These are phyloP conservation scores for Cercospora sojina DNA, from an alignment of 2,329 filamentous ascomycete species.

Conservation along the genomic window DNA sequence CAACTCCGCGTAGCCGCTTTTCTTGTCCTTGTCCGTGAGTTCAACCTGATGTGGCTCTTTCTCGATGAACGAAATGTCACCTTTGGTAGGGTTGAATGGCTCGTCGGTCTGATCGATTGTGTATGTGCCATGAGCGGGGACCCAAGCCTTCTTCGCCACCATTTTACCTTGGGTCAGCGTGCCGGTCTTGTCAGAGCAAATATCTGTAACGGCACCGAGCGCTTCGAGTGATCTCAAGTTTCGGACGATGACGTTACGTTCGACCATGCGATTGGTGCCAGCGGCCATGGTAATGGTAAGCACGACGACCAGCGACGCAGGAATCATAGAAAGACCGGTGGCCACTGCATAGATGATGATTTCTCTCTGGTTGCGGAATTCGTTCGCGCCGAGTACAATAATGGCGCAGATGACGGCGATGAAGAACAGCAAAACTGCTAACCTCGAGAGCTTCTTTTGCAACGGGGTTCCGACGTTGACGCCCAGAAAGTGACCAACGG, in stretches of 20 bases:
- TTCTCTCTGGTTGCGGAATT: conserved; percentile 55
- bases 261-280: conserved; percentile 63
- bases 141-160: conserved; percentile 63
- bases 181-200: conserved; percentile 70
- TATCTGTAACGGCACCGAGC: conserved; percentile 63
- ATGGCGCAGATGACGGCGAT: conserved; percentile 70
- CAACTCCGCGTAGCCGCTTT: conserved; percentile 32
- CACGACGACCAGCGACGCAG: conserved; percentile 49
- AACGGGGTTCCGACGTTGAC: conserved; percentile 76
- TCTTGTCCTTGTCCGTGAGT: conserved; percentile 20
- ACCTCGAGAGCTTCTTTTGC: conserved; percentile 80
- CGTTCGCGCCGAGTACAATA: conserved; percentile 65
- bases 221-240: conserved; percentile 65
- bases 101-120: conserved; percentile 58
- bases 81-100: conserved; percentile 60
- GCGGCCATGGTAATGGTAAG: conserved; percentile 50
- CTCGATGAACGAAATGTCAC: conserved; percentile 53
- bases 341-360: conserved; percentile 67
- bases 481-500: conserved; percentile 63
- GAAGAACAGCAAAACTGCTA: conserved; percentile 76
- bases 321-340: conserved; percentile 62
- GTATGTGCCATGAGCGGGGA: conserved; percentile 61
- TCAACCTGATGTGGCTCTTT: conserved; percentile 29
- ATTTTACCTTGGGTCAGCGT: conserved; percentile 59
- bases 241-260: conserved; percentile 64